A percentile compares a stretch with the other conserved stretches of the same genome.
These are phyloP conservation scores for Stephania cephalantha DNA, from an alignment of 164 flowering plant genomes.

Conservation along the genomic window DNA sequence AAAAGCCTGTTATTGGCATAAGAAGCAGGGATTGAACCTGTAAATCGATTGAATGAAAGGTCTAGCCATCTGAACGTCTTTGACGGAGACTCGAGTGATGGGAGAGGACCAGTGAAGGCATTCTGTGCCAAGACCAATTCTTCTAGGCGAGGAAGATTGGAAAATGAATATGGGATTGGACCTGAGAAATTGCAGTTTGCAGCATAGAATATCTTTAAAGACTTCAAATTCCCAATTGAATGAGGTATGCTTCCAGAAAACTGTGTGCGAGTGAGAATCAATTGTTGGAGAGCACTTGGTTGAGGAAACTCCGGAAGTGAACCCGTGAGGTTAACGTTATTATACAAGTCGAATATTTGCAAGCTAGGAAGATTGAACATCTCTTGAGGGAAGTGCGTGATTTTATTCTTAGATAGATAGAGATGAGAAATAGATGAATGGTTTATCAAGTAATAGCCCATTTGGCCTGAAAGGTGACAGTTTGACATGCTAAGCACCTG, in stretches of 20 bases:
- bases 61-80: background rate
- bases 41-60: background rate
- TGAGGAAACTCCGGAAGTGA: constrained; percentile 24
- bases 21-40: background rate
- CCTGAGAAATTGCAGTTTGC: no score
- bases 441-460: constrained; percentile 9
- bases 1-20: background rate
- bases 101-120: no score
- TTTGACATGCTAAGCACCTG: constrained; percentile 22
- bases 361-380: constrained; percentile 24
- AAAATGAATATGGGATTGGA: no score
- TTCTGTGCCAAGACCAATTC: no score
- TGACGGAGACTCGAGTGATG: background rate
- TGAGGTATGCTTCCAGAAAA: no score
- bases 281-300: constrained; percentile 17
- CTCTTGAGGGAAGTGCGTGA: constrained; percentile 22
- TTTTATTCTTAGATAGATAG: constrained; percentile 18
- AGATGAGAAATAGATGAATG: constrained; percentile 18
- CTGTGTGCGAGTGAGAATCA: constrained; percentile 20
- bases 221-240: no score
- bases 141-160: no score
- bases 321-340: constrained; percentile 23
- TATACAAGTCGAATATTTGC: constrained; percentile 16
- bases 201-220: no score
- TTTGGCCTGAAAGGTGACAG: constrained; percentile 24